Percentiles rank a stretch among this genome's conserved stretches.
Conservation (phyloP, 2,329 filamentous ascomycete genomes). For the Trichoderma brevicompactum region DNA sequence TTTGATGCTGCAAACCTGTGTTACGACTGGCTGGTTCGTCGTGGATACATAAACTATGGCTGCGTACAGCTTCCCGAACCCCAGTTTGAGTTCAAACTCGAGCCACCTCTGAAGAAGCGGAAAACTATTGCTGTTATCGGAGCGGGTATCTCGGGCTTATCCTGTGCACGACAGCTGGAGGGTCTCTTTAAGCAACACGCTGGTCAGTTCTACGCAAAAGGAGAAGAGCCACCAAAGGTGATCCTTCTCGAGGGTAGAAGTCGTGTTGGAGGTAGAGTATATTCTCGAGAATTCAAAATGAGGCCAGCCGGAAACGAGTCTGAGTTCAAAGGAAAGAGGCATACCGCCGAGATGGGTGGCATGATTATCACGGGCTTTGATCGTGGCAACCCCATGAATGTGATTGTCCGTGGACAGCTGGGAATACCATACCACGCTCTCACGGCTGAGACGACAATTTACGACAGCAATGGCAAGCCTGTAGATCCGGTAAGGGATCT, state of each 20-base stretch:
- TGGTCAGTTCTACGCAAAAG: constrained; percentile 65
- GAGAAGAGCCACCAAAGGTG: constrained; percentile 72
- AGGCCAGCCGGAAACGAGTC: constrained; percentile 57
- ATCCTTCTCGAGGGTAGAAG: constrained; percentile 84
- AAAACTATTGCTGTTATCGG: constrained; percentile 86
- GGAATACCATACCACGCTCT: constrained; percentile 84
- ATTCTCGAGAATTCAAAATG: constrained; percentile 73
- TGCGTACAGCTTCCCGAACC: constrained; percentile 69
- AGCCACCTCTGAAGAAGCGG: constrained; percentile 49
- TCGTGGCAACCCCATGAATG: constrained; percentile 89
- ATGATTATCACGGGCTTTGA: constrained; percentile 99
- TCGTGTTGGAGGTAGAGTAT: constrained; percentile 88
- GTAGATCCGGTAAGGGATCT: constrained; percentile 80
- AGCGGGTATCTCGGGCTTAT: constrained; percentile 90
- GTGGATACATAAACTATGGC: constrained; percentile 96
- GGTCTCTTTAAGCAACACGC: constrained; percentile 82
- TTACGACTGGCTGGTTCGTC: constrained; percentile 88
- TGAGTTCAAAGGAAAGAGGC: constrained; percentile 61
- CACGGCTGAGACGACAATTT: constrained; percentile 80
- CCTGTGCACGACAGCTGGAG: constrained; percentile 89
- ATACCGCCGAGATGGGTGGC: constrained; percentile 94
- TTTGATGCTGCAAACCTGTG: constrained; percentile 87
- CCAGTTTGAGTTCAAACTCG: constrained; percentile 49
- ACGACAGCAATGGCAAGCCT: constrained; percentile 78
- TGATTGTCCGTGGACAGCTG: constrained; percentile 87